Conservation (phyloP, 1,284 basidiomycete species). For the Prillingera fragicola region DNA sequence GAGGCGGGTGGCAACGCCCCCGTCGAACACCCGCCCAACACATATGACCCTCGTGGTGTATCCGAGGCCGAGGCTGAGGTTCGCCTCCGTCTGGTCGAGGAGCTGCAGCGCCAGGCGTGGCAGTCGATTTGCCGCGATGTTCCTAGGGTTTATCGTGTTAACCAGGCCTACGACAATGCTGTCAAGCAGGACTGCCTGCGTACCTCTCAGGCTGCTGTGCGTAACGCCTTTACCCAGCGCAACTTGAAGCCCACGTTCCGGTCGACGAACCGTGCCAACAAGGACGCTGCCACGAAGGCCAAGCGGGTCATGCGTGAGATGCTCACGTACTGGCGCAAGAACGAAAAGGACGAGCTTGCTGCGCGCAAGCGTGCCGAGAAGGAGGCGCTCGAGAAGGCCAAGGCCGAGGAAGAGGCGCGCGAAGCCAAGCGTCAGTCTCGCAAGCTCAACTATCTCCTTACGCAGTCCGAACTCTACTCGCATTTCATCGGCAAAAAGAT, state of each 20-base stretch:
- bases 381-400: conserved; percentile 81
- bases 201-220: conserved; percentile 42
- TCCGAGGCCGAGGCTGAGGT: conserved; percentile 37
- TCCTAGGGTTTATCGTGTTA: conserved; percentile 72
- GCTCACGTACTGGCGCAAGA: conserved; percentile 96
- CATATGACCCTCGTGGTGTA: conserved; percentile 34
- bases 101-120: conserved; percentile 81
- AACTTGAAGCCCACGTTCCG: conserved; percentile 75
- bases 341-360: conserved; percentile 88
- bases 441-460: conserved; percentile 98
- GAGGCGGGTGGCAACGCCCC: conserved; percentile 4
- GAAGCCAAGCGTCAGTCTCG: conserved; percentile 92
- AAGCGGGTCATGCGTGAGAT: conserved; percentile 54
- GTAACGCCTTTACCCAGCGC: conserved; percentile 69
- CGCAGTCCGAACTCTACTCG: conserved; percentile 97
- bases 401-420: conserved; percentile 91
- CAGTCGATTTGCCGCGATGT: conserved; percentile 77
- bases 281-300: conserved; percentile 76
- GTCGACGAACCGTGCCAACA: conserved; percentile 74
- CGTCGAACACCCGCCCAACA: conserved; percentile 22
- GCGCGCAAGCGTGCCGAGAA: conserved; percentile 90
- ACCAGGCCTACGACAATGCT: conserved; percentile 60
- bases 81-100: conserved; percentile 56
- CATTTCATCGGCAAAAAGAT: conserved; percentile 99
- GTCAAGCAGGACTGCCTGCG: conserved; percentile 51